Percentiles rank a stretch among this genome's conserved stretches.
Conservation (phyloP, 768 basidiomycete species). For the Auriculariales sp. region DNA sequence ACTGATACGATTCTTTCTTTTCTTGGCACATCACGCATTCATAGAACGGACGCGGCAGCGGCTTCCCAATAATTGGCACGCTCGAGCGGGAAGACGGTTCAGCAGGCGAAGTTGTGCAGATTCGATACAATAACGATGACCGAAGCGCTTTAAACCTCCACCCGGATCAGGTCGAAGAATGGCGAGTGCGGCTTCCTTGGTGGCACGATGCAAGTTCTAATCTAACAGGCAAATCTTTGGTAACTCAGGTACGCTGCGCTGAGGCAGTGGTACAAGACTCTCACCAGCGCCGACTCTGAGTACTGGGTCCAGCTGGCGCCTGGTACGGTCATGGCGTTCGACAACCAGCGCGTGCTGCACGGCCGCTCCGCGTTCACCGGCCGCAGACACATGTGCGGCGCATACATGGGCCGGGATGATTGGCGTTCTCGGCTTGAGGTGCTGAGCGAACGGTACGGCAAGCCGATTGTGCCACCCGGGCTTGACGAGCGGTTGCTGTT, state of each 20-base stretch:
- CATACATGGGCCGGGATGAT: conserved; percentile 87
- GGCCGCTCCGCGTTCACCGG: conserved; percentile 88
- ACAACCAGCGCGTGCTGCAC: conserved; percentile 90
- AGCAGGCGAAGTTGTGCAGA: conserved; percentile 58
- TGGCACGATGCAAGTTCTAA: too few species aligned
- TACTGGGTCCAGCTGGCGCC: conserved; percentile 85
- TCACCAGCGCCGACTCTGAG: conserved; percentile 72
- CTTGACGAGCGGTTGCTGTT: too few species aligned
- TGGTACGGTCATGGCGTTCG: conserved; percentile 76
- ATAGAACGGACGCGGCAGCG: not conserved
- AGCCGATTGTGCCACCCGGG: not conserved
- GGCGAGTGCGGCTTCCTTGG: too few species aligned
- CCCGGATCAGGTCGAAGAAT: conserved; percentile 52
- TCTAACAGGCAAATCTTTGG: too few species aligned
- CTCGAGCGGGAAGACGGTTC: not conserved
- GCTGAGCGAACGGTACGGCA: conserved; percentile 41
- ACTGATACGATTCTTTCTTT: not conserved
- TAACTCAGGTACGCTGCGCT: conserved; percentile 83
- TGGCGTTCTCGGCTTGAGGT: conserved; percentile 67
- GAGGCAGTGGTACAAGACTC: conserved; percentile 55
- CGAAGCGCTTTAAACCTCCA: conserved; percentile 63
- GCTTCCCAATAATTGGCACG: not conserved
- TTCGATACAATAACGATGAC: conserved; percentile 93
- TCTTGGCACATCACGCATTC: not conserved
- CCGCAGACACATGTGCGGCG: conserved; percentile 85